Conservation (phyloP, 176 grass and related monocot genomes). For the Hyparrhenia diplandra region DNA sequence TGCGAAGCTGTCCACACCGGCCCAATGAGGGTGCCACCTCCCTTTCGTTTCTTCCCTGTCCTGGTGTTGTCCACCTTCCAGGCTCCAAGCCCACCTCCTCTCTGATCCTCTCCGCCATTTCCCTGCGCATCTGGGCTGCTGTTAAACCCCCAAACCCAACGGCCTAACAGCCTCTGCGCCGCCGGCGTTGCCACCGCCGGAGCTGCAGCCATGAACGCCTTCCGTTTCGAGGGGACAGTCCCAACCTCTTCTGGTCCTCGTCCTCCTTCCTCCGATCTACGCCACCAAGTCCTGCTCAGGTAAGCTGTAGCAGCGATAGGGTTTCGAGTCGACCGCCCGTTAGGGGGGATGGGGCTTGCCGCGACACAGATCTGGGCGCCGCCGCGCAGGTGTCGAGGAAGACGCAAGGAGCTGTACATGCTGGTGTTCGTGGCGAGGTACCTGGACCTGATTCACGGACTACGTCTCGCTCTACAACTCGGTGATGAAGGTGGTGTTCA, state of each 20-base stretch:
- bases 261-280: constrained; percentile 99
- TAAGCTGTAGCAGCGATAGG: constrained; percentile 16
- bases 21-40: neutral
- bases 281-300: constrained; percentile 96
- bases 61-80: neutral
- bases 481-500: constrained; percentile 91
- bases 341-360: no score
- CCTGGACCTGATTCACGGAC: constrained; percentile 82
- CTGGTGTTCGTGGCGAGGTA: constrained; percentile 84
- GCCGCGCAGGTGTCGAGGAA: constrained; percentile 79
- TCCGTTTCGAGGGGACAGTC: constrained; percentile 88
- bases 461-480: constrained; percentile 91
- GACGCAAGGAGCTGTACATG: constrained; percentile 94
- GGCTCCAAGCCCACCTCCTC: neutral
- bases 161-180: constrained; percentile 36
- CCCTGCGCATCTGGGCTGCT: constrained; percentile 16
- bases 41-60: constrained; percentile 4
- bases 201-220: constrained; percentile 67
- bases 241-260: constrained; percentile 90
- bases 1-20: neutral
- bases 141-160: constrained; percentile 33
- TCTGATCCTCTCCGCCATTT: constrained; percentile 33
- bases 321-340: neutral
- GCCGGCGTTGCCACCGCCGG: neutral
- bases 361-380: constrained; percentile 32